Evolutionary conservation across 768 basidiomycete species (phyloP), one percentile per base, ranked within the genome.

Genomic region (Phylloporus arenicola): DNA sequence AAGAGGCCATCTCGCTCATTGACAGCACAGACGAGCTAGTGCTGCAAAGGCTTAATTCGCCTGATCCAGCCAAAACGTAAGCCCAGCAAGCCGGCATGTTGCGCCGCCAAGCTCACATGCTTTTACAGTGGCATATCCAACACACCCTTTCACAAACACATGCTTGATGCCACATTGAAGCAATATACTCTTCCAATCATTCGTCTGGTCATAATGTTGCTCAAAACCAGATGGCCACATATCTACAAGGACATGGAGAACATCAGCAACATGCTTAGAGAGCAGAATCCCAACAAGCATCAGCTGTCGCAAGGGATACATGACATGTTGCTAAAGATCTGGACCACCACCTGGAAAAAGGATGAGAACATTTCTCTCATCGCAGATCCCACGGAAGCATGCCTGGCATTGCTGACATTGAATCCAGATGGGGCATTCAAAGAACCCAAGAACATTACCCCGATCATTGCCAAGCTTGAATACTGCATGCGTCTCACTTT

Each of bases 91-190:
- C 37, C 27, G 11, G 6, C 9, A 19, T 13, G 24, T 17, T 24
- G 6, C 6, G 24, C 16, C 13, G 3, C 25, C 5, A 2, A 5
- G 29, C 39, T 5, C 13, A 13, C 35, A 30, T 17, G 3, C 25
- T 3, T 20, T 14, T 7, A 17, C 13, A 58, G 53, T 5, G 57
- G 61, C 0, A 61, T 67, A n/a, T 58, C 53, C 43, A 61, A 65
- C 50, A 58, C 45, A 0, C 64, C 65, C 0, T 52, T 69, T 14
- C 58, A 62, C 13, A 51, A 48, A 1, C 61, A 65, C 7, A 50
- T 57, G 27, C 29, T 59, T 6, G 38, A 45, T 0, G 13, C n/a
- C 1, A 55, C 50, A 1, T 46, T 65, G 17, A 41, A 48, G 0
- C 14, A 43, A 6, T 70, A 70, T 17, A 58, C 16, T 8, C 43